Percentiles rank a stretch among this genome's conserved stretches.
Evolutionary conservation across 768 basidiomycete genomes (phyloP).

Genomic region (Cystofilobasidium ferigula): DNA sequence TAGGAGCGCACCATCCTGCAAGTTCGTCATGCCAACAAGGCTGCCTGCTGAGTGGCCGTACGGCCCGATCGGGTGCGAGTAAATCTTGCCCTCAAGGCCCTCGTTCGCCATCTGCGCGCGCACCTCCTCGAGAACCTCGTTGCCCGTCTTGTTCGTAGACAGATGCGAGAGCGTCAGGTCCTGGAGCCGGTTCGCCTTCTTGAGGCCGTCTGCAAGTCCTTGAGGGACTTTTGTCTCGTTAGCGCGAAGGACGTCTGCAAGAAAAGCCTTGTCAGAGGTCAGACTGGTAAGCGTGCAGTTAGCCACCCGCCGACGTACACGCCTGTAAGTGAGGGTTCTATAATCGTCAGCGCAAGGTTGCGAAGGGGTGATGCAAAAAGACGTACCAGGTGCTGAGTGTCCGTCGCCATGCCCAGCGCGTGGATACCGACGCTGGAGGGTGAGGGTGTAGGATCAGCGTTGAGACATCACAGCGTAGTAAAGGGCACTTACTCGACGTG

Average conservation of each 20-base stretch:
- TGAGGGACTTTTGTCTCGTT: constrained; percentile 44
- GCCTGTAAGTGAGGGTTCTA: too few relatives aligned
- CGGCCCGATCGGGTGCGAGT: constrained; percentile 46
- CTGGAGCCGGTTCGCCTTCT: constrained; percentile 47
- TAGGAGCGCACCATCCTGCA: constrained; percentile 5
- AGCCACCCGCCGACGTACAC: too few relatives aligned
- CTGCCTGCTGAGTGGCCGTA: constrained; percentile 50
- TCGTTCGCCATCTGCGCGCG: constrained; percentile 44
- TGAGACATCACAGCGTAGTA: not conserved
- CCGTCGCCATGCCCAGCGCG: constrained; percentile 49
- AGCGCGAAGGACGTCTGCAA: constrained; percentile 42
- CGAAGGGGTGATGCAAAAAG: not conserved
- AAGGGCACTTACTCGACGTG: constrained; percentile 41
- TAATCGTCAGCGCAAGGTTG: too few relatives aligned
- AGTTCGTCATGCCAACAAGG: constrained; percentile 42
- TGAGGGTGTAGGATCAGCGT: not conserved
- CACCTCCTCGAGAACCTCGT: constrained; percentile 43
- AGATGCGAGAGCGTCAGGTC: constrained; percentile 45
- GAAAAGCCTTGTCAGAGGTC: not conserved
- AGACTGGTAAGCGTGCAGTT: too few relatives aligned
- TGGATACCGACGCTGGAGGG: constrained; percentile 44
- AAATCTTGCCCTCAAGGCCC: constrained; percentile 46
- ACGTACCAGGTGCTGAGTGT: constrained; percentile 46
- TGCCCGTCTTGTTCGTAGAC: constrained; percentile 45
- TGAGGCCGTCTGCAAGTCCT: constrained; percentile 44